These are phyloP conservation scores for Macrotyloma uniflorum DNA, from an alignment of 306 rosid genomes.

Conservation along the genomic window DNA sequence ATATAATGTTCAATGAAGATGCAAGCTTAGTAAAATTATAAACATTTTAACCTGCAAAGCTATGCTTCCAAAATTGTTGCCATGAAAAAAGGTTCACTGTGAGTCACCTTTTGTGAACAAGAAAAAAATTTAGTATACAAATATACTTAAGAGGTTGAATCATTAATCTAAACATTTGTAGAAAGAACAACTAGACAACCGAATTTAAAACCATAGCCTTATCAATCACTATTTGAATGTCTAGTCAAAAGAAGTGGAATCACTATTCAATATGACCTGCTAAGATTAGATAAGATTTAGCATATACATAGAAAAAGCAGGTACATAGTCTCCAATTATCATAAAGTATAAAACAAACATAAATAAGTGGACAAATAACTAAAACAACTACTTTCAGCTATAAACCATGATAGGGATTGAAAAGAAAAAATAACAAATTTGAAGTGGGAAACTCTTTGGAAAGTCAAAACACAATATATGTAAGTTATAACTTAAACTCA, in stretches of 20 bases:
- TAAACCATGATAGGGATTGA: not conserved
- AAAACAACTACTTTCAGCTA: not conserved
- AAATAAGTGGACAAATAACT: not conserved
- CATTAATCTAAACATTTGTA: not conserved
- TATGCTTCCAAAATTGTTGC: too few relatives aligned
- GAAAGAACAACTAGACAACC: not conserved
- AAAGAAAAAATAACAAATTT: not conserved
- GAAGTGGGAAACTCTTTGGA: not conserved
- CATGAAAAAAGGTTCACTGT: not conserved
- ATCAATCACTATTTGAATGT: not conserved
- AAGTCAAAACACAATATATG: not conserved
- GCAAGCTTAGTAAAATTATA: not conserved
- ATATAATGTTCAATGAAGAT: not conserved
- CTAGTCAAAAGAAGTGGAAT: not conserved
- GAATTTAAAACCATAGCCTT: not conserved
- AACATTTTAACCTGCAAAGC: constrained; percentile 1
- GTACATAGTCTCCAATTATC: not conserved
- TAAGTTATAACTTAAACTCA: not conserved
- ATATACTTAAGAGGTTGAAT: not conserved
- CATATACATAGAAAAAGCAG: not conserved
- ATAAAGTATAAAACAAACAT: constrained; percentile 10
- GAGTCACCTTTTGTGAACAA: not conserved
- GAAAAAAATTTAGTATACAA: not conserved
- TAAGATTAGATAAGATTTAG: not conserved
- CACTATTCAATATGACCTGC: not conserved